A percentile compares a stretch with the other conserved stretches of the same genome.
These are phyloP conservation scores for Solidago caesia DNA, from an alignment of 129 eudicot species.

Conservation along the genomic window DNA sequence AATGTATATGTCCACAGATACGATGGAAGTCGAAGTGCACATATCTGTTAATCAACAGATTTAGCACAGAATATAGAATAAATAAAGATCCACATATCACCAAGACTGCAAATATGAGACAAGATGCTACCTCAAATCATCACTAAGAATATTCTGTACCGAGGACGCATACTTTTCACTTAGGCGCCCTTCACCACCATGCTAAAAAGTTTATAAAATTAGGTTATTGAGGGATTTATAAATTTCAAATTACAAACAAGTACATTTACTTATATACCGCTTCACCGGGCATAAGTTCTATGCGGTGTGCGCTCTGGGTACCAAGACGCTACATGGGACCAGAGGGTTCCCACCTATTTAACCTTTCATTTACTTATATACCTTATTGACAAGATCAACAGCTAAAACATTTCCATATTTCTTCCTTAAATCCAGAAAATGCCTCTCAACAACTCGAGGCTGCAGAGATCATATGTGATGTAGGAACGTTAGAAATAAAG, in stretches of 20 bases:
- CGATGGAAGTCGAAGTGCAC: slow-evolving; percentile 95
- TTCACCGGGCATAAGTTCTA: too few relatives aligned
- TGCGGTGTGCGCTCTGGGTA: too few relatives aligned
- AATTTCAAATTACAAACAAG: not conserved
- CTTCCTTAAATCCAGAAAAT: slow-evolving; percentile 82
- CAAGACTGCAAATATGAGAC: slow-evolving; percentile 5
- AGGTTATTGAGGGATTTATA: slow-evolving; percentile 21
- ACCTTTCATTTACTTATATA: too few relatives aligned
- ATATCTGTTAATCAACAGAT: slow-evolving; percentile 50
- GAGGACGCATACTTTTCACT: slow-evolving; percentile 60
- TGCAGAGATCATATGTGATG: slow-evolving; percentile 31
- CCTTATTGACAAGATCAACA: slow-evolving; percentile 94
- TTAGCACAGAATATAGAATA: slow-evolving; percentile 11
- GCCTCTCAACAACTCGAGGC: slow-evolving; percentile 88
- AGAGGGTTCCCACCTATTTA: too few relatives aligned
- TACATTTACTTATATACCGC: slow-evolving; percentile 5
- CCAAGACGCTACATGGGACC: too few relatives aligned
- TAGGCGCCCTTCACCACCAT: slow-evolving; percentile 87
- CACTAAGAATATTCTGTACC: slow-evolving; percentile 68
- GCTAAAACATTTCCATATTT: slow-evolving; percentile 91
- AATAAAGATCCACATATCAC: not conserved
- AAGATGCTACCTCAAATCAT: slow-evolving; percentile 68
- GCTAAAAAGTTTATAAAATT: slow-evolving; percentile 39
- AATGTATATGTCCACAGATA: slow-evolving; percentile 81
- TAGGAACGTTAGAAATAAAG: slow-evolving; percentile 2